phyloP scores from a whole-genome alignment of 179 eudicot species.

The Amaranthus tricolor region DNA sequence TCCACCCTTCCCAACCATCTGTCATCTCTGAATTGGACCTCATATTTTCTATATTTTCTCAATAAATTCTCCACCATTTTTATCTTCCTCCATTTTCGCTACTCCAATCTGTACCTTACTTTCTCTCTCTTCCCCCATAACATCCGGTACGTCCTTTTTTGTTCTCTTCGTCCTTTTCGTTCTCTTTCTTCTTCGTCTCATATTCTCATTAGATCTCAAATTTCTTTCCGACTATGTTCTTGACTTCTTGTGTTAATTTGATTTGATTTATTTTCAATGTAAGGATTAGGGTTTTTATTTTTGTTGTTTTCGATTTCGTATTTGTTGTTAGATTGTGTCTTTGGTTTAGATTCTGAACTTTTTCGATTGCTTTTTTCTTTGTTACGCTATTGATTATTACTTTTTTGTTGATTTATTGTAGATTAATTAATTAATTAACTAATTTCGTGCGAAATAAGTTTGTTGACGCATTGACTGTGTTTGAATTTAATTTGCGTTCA shows the following conservation, averaged over 20 bases:
- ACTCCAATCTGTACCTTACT: not conserved
- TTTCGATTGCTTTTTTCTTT: not conserved
- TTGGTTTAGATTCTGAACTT: not conserved
- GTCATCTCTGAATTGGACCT: slow-evolving; percentile 12
- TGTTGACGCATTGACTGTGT: too few species aligned
- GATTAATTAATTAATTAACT: not conserved
- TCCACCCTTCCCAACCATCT: slow-evolving; percentile 11
- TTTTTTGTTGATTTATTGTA: too few species aligned
- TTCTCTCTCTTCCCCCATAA: slow-evolving; percentile 19
- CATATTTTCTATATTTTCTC: not conserved
- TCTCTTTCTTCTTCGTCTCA: not conserved
- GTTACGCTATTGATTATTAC: not conserved
- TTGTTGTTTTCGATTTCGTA: not conserved
- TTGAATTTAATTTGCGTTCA: not conserved
- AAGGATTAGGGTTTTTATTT: slow-evolving; percentile 14
- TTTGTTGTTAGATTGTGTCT: not conserved
- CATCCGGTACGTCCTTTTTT: slow-evolving; percentile 15
- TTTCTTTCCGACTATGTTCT: not conserved
- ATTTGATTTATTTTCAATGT: not conserved
- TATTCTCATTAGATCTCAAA: not conserved
- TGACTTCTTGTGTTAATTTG: not conserved
- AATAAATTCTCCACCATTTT: not conserved
- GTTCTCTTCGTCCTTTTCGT: not conserved
- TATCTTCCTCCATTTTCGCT: not conserved
- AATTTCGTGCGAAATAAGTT: not conserved